Evolutionary conservation across 2,329 filamentous ascomycete species (phyloP), one percentile per base, ranked within the genome.

Genomic region (Coccinonectria pachysandricola): DNA sequence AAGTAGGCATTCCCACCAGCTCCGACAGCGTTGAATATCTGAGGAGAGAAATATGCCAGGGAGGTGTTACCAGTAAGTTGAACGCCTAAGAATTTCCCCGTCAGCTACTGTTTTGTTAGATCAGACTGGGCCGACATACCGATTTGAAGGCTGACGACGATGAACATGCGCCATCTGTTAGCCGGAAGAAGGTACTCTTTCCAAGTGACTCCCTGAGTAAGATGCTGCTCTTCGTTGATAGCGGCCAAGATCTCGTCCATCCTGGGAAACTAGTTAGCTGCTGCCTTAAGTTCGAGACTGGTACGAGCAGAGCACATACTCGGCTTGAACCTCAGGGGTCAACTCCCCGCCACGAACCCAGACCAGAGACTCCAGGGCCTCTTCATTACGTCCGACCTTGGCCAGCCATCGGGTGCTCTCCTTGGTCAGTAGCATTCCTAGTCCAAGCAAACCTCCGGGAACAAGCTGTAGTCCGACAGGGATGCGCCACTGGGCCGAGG

Each of bases 41-140:
- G 65, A 1, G 60, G 64, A 2, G 62, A 62, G 37, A 52, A 68
- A 36, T 68, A 67, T 3, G 64, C 64, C 12, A 68, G 43, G 0
- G 60, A 62, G 1, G 63, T 68, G 30, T 64, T 66, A 19, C 64
- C 63, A 2, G 63, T 67, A 8, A 68, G 45, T 44, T 69, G 63
- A 21, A 51, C 45, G 27, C 52, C 49, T 48, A 19, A 3, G 32
- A n/a, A n/a, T n/a, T n/a, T n/a, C n/a, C n/a, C n/a, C n/a, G n/a
- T n/a, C n/a, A n/a, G n/a, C n/a, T n/a, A n/a, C n/a, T n/a, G n/a
- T n/a, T n/a, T n/a, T n/a, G n/a, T n/a, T n/a, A n/a, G n/a, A n/a
- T n/a, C n/a, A n/a, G n/a, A n/a, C n/a, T n/a, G n/a, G 5, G n/a
- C 19, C n/a, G n/a, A n/a, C 32, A 7, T 50, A 47, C 56, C 56